Conservation (phyloP, 2,329 filamentous ascomycete genomes). For the Botryotinia calthae region DNA sequence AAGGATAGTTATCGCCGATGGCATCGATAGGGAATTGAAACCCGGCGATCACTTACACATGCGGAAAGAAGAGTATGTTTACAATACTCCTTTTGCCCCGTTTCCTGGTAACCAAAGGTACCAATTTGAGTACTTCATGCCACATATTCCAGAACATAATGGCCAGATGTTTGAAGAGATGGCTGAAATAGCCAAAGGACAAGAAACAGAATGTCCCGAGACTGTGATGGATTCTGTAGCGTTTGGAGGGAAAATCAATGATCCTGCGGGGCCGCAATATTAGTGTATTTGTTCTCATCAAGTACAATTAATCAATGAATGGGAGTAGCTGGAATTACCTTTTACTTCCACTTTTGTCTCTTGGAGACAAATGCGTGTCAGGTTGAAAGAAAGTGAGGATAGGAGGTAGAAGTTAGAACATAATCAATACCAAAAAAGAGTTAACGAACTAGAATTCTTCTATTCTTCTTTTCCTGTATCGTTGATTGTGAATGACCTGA, state of each 20-base stretch:
- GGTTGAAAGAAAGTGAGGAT: not conserved
- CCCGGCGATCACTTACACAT: not conserved
- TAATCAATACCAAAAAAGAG: not conserved
- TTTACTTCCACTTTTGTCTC: not conserved
- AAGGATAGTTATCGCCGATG: too few relatives aligned
- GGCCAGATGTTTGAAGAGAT: accelerated
- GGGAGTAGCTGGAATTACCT: not conserved
- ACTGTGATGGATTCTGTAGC: not conserved
- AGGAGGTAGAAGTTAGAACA: not conserved
- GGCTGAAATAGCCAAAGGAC: not conserved
- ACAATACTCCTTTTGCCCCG: not conserved
- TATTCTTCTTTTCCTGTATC: not conserved
- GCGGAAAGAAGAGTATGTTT: not conserved
- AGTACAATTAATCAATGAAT: too few relatives aligned
- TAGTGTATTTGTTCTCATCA: too few relatives aligned
- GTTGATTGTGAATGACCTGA: not conserved
- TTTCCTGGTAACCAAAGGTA: not conserved
- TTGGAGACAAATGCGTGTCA: not conserved
- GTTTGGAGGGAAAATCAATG: not conserved
- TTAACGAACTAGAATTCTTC: accelerated
- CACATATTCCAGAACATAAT: not conserved
- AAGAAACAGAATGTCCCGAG: not conserved
- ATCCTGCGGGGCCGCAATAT: not conserved
- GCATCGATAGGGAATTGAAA: not conserved
- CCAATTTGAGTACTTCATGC: not conserved